These are phyloP conservation scores for Citrus reticulata DNA, from an alignment of 345 rosid species.

Conservation along the genomic window DNA sequence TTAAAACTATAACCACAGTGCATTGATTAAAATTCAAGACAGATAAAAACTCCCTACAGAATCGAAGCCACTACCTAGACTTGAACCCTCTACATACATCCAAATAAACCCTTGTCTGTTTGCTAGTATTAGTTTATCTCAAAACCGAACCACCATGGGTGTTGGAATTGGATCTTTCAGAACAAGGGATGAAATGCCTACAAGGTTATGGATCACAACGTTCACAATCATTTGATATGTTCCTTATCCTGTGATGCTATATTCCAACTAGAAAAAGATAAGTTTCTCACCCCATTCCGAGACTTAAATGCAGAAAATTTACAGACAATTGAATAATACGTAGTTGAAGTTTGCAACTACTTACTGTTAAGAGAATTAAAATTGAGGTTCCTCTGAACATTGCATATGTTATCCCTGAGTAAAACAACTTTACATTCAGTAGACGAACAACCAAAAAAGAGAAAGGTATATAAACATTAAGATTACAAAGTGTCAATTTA, in stretches of 20 bases:
- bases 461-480: background rate
- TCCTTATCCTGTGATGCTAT: background rate
- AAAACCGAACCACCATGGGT: background rate
- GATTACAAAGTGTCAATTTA: background rate
- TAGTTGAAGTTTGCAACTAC: slow-evolving; percentile 17
- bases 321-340: background rate
- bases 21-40: background rate
- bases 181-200: background rate
- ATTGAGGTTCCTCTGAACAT: slow-evolving; percentile 79
- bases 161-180: background rate
- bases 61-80: background rate
- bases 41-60: background rate
- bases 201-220: background rate
- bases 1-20: background rate
- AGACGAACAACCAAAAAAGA: background rate
- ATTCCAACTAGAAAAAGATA: background rate
- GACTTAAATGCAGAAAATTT: background rate
- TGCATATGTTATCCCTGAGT: slow-evolving; percentile 82
- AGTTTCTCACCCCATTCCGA: background rate
- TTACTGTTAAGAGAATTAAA: slow-evolving; percentile 78
- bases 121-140: background rate
- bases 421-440: slow-evolving; percentile 6
- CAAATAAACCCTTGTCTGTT: background rate
- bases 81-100: background rate
- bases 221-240: background rate